Evolutionary conservation across 495 filamentous ascomycete genomes (phyloP).

Genomic region (Penicillium pulvis): DNA sequence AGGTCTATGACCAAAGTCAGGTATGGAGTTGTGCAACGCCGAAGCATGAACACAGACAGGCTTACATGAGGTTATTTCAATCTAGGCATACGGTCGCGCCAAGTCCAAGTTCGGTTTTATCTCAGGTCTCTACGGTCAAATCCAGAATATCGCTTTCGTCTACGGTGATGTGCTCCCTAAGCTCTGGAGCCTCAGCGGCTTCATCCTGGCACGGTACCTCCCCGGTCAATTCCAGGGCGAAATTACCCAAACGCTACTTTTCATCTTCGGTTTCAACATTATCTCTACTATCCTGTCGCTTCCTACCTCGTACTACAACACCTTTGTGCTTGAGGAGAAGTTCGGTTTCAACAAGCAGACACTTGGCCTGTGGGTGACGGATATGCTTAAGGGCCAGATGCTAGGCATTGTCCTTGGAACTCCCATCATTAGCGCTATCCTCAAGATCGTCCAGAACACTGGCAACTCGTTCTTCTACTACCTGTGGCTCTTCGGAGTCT

Average conservation of each 20-base stretch:
- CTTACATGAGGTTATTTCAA: slow-evolving; percentile 3
- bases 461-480: slow-evolving; percentile 96
- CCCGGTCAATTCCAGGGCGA: slow-evolving; percentile 83
- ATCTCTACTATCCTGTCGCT: slow-evolving; percentile 75
- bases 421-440: slow-evolving; percentile 86
- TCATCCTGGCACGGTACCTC: slow-evolving; percentile 68
- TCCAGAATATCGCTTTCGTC: slow-evolving; percentile 84
- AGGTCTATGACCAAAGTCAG: slow-evolving; percentile 93
- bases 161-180: slow-evolving; percentile 88
- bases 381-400: slow-evolving; percentile 88
- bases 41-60: slow-evolving; percentile 9
- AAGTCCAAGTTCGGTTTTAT: slow-evolving; percentile 88
- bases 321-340: slow-evolving; percentile 93
- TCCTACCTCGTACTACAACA: slow-evolving; percentile 86
- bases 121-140: slow-evolving; percentile 77
- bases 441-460: slow-evolving; percentile 88
- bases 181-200: slow-evolving; percentile 81
- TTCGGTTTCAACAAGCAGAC: slow-evolving; percentile 99
- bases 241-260: slow-evolving; percentile 90
- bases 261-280: slow-evolving; percentile 84
- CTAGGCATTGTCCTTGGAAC: slow-evolving; percentile 76
- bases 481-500: slow-evolving; percentile 88
- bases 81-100: slow-evolving; percentile 84
- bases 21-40: slow-evolving; percentile 36
- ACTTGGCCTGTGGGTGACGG: slow-evolving; percentile 80